Evolutionary conservation across 192 early-diverging fungal genomes (phyloP).

Genomic region (Umbelopsis ramanniana): DNA sequence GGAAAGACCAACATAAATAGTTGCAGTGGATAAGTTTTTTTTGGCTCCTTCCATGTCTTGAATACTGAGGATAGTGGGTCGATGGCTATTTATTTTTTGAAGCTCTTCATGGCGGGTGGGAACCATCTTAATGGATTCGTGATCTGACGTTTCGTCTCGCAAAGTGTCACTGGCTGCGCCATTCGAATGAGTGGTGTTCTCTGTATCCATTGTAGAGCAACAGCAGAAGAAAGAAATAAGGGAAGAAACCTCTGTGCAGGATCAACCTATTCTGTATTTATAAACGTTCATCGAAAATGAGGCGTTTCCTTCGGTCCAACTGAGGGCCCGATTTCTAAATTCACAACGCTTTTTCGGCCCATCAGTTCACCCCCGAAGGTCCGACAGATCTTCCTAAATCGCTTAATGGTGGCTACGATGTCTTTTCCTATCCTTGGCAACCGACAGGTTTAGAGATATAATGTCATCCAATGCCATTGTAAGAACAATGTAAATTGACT

Average conservation of each 20-base stretch:
- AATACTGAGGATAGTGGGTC: not conserved
- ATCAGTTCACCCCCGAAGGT: too few species aligned
- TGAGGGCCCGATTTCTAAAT: not conserved
- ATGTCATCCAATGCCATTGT: too few species aligned
- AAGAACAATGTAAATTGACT: too few species aligned
- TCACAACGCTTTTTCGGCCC: not conserved
- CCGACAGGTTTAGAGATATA: too few species aligned
- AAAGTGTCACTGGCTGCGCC: constrained; percentile 2
- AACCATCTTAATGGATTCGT: not conserved
- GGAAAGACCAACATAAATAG: constrained; percentile 21
- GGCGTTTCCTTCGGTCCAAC: not conserved
- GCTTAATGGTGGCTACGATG: too few species aligned
- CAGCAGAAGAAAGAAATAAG: not conserved
- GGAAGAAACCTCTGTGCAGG: not conserved
- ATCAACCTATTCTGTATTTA: not conserved
- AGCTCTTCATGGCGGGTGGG: not conserved
- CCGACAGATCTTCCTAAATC: too few species aligned
- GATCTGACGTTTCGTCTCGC: not conserved
- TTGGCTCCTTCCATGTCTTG: not conserved
- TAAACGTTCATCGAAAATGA: not conserved
- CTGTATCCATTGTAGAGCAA: not conserved
- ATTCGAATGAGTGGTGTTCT: not conserved
- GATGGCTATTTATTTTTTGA: not conserved
- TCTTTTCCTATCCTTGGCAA: too few species aligned
- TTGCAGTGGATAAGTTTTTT: not conserved